These are phyloP conservation scores for Barnettozyma sp. DNA, from an alignment of 805 yeast genomes.

Conservation along the genomic window DNA sequence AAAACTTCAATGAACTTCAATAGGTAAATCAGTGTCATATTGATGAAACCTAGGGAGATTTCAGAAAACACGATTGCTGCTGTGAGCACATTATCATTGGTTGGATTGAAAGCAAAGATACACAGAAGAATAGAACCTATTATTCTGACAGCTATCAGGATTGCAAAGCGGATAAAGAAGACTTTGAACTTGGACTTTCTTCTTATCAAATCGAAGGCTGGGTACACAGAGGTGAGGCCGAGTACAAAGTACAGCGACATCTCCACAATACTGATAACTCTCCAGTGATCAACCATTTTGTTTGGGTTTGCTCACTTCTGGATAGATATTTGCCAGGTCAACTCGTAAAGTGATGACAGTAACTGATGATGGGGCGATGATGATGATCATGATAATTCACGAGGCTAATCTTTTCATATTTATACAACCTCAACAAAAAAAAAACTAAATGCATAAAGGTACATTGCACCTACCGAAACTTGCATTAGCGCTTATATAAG, in stretches of 20 bases:
- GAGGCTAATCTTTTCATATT: background rate
- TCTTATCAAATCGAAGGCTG: background rate
- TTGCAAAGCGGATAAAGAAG: constrained; percentile 4
- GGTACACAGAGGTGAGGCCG: background rate
- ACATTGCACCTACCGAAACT: no score
- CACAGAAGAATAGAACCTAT: constrained; percentile 1
- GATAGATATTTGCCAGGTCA: no score
- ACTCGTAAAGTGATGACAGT: no score
- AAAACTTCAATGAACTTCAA: constrained; percentile 5
- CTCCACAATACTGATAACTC: constrained; percentile 5
- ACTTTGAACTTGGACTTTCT: constrained; percentile 3
- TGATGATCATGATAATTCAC: no score
- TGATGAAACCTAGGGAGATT: constrained; percentile 7
- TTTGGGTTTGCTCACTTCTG: background rate
- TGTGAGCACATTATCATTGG: background rate
- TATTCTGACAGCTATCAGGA: constrained; percentile 3
- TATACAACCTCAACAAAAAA: background rate
- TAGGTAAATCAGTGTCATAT: constrained; percentile 3
- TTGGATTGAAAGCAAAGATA: constrained; percentile 2
- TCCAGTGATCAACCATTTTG: constrained; percentile 2
- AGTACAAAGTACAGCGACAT: background rate
- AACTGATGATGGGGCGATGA: no score
- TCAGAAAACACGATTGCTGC: constrained; percentile 3
- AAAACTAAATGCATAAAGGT: background rate
- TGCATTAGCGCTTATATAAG: background rate